These are phyloP conservation scores for Diplodia corticola DNA, from an alignment of 2,329 filamentous ascomycete species.

Conservation along the genomic window DNA sequence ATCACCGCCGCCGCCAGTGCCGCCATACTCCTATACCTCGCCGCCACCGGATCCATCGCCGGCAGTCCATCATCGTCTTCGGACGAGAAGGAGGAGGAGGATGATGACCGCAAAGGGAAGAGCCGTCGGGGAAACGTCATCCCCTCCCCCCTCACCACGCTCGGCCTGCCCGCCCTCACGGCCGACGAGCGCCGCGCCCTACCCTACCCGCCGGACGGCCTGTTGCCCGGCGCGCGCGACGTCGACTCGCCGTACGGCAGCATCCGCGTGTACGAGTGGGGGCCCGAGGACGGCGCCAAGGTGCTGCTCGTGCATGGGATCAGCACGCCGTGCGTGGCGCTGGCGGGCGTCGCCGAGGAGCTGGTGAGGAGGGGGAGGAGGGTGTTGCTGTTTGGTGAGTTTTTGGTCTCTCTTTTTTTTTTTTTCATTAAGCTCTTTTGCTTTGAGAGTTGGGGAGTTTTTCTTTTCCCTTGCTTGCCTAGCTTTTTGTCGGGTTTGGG, in stretches of 20 bases:
- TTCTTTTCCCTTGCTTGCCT: too few species aligned
- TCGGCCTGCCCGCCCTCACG: slow-evolving; percentile 33
- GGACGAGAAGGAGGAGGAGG: background rate
- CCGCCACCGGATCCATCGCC: slow-evolving; percentile 28
- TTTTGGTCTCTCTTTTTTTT: background rate
- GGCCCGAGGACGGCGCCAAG: slow-evolving; percentile 68
- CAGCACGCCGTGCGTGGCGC: slow-evolving; percentile 71
- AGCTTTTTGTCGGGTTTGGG: too few species aligned
- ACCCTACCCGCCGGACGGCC: slow-evolving; percentile 65
- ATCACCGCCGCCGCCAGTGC: background rate
- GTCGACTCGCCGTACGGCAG: slow-evolving; percentile 70
- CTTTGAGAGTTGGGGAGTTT: too few species aligned
- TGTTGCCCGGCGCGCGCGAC: slow-evolving; percentile 68
- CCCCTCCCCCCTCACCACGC: slow-evolving; percentile 33
- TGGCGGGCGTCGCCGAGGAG: slow-evolving; percentile 65
- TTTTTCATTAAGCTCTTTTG: background rate
- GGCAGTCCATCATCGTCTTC: too few species aligned
- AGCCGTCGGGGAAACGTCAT: slow-evolving; percentile 7
- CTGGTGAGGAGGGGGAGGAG: slow-evolving; percentile 68
- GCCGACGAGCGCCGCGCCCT: slow-evolving; percentile 32
- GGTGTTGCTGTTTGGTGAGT: slow-evolving; percentile 72
- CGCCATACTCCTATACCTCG: background rate
- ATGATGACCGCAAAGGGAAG: slow-evolving; percentile 28
- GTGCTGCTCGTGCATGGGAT: slow-evolving; percentile 80
- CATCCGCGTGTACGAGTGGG: slow-evolving; percentile 78